Evolutionary conservation across 129 eudicot species (phyloP), one percentile per base, ranked within the genome.

Genomic region (Gnaphalium uliginosum): DNA sequence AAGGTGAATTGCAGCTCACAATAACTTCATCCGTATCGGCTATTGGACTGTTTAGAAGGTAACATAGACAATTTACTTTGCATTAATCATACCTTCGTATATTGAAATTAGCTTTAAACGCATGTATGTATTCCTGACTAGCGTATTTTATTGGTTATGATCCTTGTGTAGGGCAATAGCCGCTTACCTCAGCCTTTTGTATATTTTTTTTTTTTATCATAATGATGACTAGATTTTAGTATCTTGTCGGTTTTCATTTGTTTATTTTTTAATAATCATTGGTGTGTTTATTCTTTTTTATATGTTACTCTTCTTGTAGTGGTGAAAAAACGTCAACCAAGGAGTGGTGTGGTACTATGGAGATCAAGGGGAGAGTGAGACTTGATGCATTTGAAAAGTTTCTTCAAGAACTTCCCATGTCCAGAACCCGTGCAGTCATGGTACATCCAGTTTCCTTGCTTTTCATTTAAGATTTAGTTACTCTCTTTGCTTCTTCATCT

Each of bases 361-460:
- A 92, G 75, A 85, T 92, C 78, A 92, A 92, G 84, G 98, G 98
- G 3, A 80, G 92, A 77, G 98, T 92, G 68, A 87, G 88, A 79
- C 88, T 89, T 30, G 96, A 87, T 64, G 92, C 96, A 0, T 92
- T 92, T 81, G 92, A 87, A 60, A 89, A 89, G 77, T 92, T 92
- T 54, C 75, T 92, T 39, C 91, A 86, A 86, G 92, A 86, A 60
- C 96, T 92, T 59, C 98, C 96, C 17, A 89, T 80, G 89, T 92
- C 98, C 17, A 89, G 98, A 75, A 86, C 88, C 43, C 96, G 96
- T 81, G 94, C 98, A 57, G 89, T 89, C 84, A 89, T 92, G 98
- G 98, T 92, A 92, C 74, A 37, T 66, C 59, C 69, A 76, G 77
- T 81, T 59, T 60, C 64, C 35, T 72, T 72, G 56, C 41, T 72